These are phyloP conservation scores for Tricholoma saponaceum DNA, from an alignment of 768 basidiomycete genomes.

Conservation along the genomic window DNA sequence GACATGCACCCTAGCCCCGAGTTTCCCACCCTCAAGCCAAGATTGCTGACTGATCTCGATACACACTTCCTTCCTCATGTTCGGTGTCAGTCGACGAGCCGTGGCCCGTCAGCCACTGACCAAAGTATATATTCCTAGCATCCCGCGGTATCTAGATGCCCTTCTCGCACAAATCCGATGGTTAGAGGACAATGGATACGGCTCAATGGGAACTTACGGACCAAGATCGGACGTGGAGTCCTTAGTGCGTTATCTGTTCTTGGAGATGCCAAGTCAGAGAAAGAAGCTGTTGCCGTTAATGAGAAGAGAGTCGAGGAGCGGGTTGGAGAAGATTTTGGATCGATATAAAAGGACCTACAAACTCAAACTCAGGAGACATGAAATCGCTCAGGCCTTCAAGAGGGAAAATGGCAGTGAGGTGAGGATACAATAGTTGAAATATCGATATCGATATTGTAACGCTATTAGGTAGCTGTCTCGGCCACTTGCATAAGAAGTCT, in stretches of 20 bases:
- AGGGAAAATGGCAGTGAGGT: neutral
- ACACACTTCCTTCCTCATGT: conserved; percentile 12
- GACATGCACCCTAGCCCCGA: conserved; percentile 12
- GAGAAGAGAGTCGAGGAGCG: conserved; percentile 8
- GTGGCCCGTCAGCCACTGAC: conserved; percentile 9
- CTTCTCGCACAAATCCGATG: conserved; percentile 11
- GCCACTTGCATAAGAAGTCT: neutral
- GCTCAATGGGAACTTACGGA: conserved; percentile 1
- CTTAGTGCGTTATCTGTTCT: conserved; percentile 7
- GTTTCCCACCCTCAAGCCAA: conserved; percentile 12
- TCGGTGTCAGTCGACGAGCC: conserved; percentile 12
- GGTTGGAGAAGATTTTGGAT: conserved; percentile 13
- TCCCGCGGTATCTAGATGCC: conserved; percentile 11
- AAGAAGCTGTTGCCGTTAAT: conserved; percentile 14
- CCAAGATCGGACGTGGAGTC: neutral
- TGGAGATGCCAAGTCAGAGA: conserved; percentile 15
- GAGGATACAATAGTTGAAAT: neutral
- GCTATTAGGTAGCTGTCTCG: neutral
- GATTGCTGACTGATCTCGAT: conserved; percentile 11
- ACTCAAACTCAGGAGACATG: conserved; percentile 1
- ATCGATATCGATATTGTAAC: neutral
- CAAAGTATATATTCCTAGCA: conserved; percentile 3
- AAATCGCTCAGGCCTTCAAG: neutral
- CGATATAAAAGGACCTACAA: conserved; percentile 9
- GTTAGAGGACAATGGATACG: conserved; percentile 11